Evolutionary conservation across 768 basidiomycete species (phyloP).

Genomic region (Tricholoma furcatifolium): DNA sequence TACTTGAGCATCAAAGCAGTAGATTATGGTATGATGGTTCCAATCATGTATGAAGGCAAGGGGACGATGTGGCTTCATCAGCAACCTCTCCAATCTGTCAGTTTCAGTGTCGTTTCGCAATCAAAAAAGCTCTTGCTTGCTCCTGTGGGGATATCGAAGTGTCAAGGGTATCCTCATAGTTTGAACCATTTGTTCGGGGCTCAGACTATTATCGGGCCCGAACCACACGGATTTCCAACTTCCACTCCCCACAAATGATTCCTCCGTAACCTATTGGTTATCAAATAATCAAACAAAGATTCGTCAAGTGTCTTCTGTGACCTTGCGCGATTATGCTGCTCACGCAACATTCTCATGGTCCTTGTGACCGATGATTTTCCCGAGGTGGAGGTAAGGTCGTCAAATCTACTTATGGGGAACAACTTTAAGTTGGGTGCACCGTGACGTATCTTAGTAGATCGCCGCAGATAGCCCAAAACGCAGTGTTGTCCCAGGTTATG

Average conservation of each 20-base stretch:
- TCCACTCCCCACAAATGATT: background rate
- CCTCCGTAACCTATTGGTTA: conserved; percentile 5
- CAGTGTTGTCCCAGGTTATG: conserved; percentile 6
- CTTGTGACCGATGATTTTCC: conserved; percentile 1
- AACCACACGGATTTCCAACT: conserved; percentile 8
- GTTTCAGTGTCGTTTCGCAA: conserved; percentile 11
- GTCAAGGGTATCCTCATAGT: background rate
- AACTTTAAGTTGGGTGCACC: background rate
- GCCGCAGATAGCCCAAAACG: background rate
- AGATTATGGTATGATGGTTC: background rate
- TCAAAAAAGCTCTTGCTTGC: conserved; percentile 7
- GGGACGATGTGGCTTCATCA: conserved; percentile 3
- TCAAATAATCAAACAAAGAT: background rate
- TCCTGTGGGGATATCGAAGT: conserved; percentile 12
- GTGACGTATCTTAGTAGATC: background rate
- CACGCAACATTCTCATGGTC: background rate
- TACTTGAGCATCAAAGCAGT: background rate
- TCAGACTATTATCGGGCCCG: conserved; percentile 13
- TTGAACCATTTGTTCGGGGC: background rate
- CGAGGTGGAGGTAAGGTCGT: background rate
- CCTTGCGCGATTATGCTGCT: background rate
- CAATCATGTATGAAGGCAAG: conserved; percentile 5
- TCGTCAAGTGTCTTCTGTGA: conserved; percentile 1
- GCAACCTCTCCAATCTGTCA: conserved; percentile 13
- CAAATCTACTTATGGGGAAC: conserved; percentile 2